These are phyloP conservation scores for Kappamyces sp. DNA, from an alignment of 192 early-diverging fungal species.

Conservation along the genomic window DNA sequence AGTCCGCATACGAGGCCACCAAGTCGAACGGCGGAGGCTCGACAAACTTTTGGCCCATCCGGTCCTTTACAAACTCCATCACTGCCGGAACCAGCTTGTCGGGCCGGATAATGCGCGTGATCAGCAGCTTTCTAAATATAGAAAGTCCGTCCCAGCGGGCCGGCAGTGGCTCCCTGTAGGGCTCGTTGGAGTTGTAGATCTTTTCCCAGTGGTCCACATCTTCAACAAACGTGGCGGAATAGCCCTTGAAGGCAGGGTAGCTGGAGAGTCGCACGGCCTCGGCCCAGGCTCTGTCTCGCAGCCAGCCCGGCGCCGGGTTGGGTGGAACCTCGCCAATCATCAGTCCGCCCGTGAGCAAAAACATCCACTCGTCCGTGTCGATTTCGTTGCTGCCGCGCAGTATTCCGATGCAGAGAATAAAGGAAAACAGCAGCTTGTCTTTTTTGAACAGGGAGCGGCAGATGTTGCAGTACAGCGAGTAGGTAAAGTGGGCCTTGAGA, in stretches of 20 bases:
- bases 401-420: conserved; percentile 52
- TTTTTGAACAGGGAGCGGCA: conserved; percentile 59
- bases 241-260: conserved; percentile 39
- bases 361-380: conserved; percentile 55
- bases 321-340: conserved; percentile 32
- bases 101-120: conserved; percentile 42
- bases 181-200: conserved; percentile 44
- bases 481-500: conserved; percentile 50
- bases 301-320: conserved; percentile 50
- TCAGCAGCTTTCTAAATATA: conserved; percentile 48
- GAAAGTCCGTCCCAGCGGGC: conserved; percentile 44
- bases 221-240: conserved; percentile 28
- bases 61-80: conserved; percentile 52
- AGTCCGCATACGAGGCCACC: conserved; percentile 45
- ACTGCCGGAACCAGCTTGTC: conserved; percentile 52
- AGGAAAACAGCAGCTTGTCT: conserved; percentile 58
- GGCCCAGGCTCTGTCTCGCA: conserved; percentile 49
- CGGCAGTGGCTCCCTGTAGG: conserved; percentile 38
- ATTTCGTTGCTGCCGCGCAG: conserved; percentile 47
- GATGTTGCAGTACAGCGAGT: conserved; percentile 57
- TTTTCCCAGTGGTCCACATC: conserved; percentile 26
- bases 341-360: conserved; percentile 53
- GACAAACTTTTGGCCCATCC: conserved; percentile 54
- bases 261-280: conserved; percentile 43
- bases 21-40: conserved; percentile 59